These are phyloP conservation scores for Hymenoscyphus salicellus DNA, from an alignment of 2,329 filamentous ascomycete species.

Conservation along the genomic window DNA sequence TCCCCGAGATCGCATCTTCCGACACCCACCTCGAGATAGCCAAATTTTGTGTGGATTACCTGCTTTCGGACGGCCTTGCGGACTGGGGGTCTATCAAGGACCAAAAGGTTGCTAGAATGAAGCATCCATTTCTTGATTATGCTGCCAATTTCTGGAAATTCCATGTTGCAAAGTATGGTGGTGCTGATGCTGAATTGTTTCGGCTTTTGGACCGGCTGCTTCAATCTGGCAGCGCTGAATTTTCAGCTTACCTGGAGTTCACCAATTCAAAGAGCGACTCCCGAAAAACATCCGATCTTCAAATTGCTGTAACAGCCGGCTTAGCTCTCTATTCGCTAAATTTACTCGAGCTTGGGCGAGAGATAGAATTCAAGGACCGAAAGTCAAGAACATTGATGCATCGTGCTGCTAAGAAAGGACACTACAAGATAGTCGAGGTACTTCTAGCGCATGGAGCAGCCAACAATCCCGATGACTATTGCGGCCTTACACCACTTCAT, in stretches of 20 bases:
- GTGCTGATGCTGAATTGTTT: conserved; percentile 9
- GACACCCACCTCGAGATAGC: conserved; percentile 3
- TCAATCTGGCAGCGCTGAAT: background rate
- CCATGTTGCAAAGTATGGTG: conserved; percentile 16
- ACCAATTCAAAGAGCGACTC: background rate
- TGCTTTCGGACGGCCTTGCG: conserved; percentile 3
- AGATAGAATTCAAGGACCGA: conserved; percentile 16
- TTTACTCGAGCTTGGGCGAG: conserved; percentile 13
- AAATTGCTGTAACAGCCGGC: conserved; percentile 15
- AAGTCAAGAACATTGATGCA: conserved; percentile 24
- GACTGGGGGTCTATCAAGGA: background rate
- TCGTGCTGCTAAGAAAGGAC: conserved; percentile 24
- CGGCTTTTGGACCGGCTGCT: conserved; percentile 11
- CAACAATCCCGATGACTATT: conserved; percentile 22
- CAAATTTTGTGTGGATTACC: conserved; percentile 8
- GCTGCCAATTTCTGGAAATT: conserved; percentile 18
- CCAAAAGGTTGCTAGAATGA: conserved; percentile 15
- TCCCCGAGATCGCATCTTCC: background rate
- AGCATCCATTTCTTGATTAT: conserved; percentile 24
- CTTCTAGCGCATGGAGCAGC: conserved; percentile 16
- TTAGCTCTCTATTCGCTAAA: conserved; percentile 14
- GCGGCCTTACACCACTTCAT: conserved; percentile 38
- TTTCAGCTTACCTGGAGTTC: conserved; percentile 16
- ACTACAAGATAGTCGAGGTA: conserved; percentile 13
- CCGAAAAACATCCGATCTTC: conserved; percentile 10